These are phyloP conservation scores for Fusarium napiforme DNA, from an alignment of 2,329 filamentous ascomycete genomes.

Conservation along the genomic window DNA sequence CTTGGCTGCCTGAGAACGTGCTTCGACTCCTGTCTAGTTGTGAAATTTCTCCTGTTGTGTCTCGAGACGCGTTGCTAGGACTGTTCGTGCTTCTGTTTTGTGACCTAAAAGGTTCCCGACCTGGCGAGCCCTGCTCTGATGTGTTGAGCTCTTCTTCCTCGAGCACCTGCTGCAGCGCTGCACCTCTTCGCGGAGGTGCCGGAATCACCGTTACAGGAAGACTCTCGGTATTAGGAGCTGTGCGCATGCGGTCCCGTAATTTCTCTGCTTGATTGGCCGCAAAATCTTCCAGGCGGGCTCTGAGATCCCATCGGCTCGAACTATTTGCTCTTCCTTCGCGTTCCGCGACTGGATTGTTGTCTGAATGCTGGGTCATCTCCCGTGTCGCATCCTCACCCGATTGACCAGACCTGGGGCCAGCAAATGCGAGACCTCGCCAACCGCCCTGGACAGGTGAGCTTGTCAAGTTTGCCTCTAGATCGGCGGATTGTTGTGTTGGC, in stretches of 20 bases:
- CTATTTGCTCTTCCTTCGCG: constrained; percentile 27
- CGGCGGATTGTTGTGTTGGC: constrained; percentile 26
- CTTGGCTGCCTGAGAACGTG: constrained; percentile 38
- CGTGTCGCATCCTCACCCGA: constrained; percentile 22
- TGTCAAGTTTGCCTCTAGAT: constrained; percentile 45
- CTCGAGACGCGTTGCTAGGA: constrained; percentile 41
- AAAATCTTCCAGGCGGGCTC: constrained; percentile 68
- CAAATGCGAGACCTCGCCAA: constrained; percentile 44
- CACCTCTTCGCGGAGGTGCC: constrained; percentile 67
- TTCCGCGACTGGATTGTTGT: constrained; percentile 4
- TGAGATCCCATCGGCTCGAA: constrained; percentile 64
- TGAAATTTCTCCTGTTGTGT: constrained; percentile 36
- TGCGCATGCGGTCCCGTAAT: constrained; percentile 65
- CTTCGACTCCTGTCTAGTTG: constrained; percentile 39
- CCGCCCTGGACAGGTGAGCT: constrained; percentile 37
- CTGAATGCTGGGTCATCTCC: constrained; percentile 11
- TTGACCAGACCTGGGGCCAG: constrained; percentile 22
- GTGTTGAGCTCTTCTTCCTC: constrained; percentile 60
- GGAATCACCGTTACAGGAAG: constrained; percentile 71
- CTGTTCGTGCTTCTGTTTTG: constrained; percentile 34
- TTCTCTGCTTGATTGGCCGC: constrained; percentile 70
- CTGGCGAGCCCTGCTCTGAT: constrained; percentile 23
- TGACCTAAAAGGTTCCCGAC: constrained; percentile 20
- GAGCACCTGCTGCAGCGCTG: constrained; percentile 65
- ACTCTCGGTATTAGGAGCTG: constrained; percentile 64